Base-by-base conservation (phyloP, 257 asterid genomes). In the Rubia yunnanensis region DNA sequence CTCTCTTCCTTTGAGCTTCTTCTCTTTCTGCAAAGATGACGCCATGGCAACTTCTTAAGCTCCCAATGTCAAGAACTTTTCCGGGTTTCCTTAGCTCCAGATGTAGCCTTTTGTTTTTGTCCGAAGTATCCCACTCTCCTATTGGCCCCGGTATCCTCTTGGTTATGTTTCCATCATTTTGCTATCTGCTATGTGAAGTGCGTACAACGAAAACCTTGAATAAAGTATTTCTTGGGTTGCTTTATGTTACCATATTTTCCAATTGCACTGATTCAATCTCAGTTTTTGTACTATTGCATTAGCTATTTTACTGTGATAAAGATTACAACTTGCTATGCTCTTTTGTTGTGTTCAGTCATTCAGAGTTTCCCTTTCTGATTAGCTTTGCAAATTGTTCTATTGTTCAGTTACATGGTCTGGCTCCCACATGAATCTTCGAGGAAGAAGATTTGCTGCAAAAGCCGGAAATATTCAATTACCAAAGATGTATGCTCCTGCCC, bases 361-460 rank as follows among this genome's bases (percentile, higher is more conserved):
- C 1, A 5, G 17, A 46, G 28, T 48, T 23, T n/a, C 36, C 27
- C 52, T 5, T 48, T 14, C 63, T 70, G 63, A 71, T 66, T 61
- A 36, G 53, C 66, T 75, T 18, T 67, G 24, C 22, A 74, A 38
- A 15, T 44, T 44, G 20, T 44, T n/a, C 7, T 67, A 44, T 77
- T 73, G 10, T 38, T 72, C 83, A 89, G 96, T 70, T 38, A 79
- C 80, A 72, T 79, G 85, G 82, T 67, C 65, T 22, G 66, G 75
- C 69, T 52, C 73, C 65, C 72, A 74, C 48, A 10, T 66, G 65
- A 59, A 50, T 63, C 73, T 38, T 55, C 71, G 79, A 11, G 68
- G 74, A 22, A 83, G 90, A 79, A 64, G 81, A 61, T 86, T 80
- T 77, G 88, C 92, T 61, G 72, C 80, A 22, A 80, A 81, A 66